Evolutionary conservation across 305 asterid species (phyloP).

Genomic region (Fraxinus baroniana): DNA sequence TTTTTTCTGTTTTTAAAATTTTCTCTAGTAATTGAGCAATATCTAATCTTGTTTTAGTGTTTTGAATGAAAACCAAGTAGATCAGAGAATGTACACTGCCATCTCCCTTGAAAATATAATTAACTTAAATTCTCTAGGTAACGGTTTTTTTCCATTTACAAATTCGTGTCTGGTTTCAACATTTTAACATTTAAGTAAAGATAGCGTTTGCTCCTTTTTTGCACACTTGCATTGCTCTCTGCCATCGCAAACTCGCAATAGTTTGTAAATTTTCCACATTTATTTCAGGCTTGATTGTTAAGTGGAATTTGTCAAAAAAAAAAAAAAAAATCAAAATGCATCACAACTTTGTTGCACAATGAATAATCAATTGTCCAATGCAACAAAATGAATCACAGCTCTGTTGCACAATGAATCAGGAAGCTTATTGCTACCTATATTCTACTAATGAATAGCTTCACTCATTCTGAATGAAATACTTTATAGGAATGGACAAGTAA

Average conservation of each 20-base stretch:
- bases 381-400: too few species aligned
- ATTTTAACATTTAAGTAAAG: not conserved
- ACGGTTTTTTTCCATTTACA: not conserved
- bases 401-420: not conserved
- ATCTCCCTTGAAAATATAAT: not conserved
- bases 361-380: too few species aligned
- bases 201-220: not conserved
- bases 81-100: not conserved
- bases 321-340: not conserved
- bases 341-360: too few species aligned
- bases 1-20: not conserved
- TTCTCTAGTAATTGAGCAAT: not conserved
- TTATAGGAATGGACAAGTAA: slow-evolving; percentile 38
- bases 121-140: not conserved
- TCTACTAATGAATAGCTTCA: not conserved
- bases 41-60: not conserved
- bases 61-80: not conserved
- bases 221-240: not conserved
- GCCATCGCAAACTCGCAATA: not conserved
- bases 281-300: not conserved
- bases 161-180: not conserved
- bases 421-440: not conserved
- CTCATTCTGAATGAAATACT: not conserved
- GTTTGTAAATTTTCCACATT: not conserved
- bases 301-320: not conserved